Evolutionary conservation across 2,329 filamentous ascomycete genomes (phyloP).

Genomic region (Phaeomoniella chlamydospora): DNA sequence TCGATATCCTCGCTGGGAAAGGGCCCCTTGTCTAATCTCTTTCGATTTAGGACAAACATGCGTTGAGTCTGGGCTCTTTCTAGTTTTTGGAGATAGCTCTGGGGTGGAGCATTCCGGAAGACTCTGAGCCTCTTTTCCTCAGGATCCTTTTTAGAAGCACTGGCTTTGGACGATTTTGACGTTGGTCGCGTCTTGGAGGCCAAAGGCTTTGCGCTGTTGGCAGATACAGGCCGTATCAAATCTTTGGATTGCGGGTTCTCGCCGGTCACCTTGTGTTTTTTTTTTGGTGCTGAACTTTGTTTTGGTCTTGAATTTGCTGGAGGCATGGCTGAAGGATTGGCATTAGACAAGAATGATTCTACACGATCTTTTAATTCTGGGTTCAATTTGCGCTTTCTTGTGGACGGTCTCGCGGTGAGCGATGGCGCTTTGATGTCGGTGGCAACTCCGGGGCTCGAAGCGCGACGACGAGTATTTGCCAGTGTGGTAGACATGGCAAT

Average conservation of each 20-base stretch:
- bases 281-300: constrained; percentile 11
- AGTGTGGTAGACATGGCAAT: not conserved
- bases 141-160: constrained; percentile 5
- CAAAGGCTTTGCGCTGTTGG: not conserved
- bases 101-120: constrained; percentile 28
- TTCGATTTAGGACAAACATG: constrained; percentile 43
- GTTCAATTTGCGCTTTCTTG: not conserved
- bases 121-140: constrained; percentile 24
- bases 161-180: not conserved
- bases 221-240: not conserved
- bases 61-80: constrained; percentile 34
- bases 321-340: not conserved
- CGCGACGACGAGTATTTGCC: not conserved
- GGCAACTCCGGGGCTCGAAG: not conserved
- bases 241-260: not conserved
- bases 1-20: constrained; percentile 35
- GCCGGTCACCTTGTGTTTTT: constrained; percentile 13
- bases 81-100: constrained; percentile 30
- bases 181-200: not conserved
- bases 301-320: not conserved
- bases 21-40: constrained; percentile 23
- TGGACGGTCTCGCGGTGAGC: not conserved
- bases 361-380: constrained; percentile 2
- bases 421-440: not conserved
- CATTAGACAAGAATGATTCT: not conserved